Percentiles rank a stretch among this genome's conserved stretches.
Evolutionary conservation across 1,284 basidiomycete genomes (phyloP).

Genomic region (Trichosporon inkin): DNA sequence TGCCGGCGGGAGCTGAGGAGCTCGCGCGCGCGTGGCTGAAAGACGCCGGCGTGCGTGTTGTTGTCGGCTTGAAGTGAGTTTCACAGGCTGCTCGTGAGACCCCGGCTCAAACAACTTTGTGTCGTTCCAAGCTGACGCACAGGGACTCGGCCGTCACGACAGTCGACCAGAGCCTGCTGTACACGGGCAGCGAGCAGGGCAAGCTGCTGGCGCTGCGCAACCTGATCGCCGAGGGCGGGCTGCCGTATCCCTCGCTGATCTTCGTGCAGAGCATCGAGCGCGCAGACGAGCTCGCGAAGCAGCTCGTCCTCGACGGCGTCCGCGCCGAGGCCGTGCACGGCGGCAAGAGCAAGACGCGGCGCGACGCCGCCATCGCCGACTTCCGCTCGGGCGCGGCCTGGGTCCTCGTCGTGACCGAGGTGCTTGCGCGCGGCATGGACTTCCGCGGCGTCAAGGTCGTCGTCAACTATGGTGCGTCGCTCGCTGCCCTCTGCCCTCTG

Average conservation of each 20-base stretch:
- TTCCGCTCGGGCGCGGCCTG: slow-evolving; percentile 86
- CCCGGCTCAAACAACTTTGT: no score
- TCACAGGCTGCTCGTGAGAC: background rate
- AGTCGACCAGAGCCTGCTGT: slow-evolving; percentile 80
- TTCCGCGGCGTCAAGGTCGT: slow-evolving; percentile 93
- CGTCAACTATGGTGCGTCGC: slow-evolving; percentile 68
- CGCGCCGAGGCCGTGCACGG: slow-evolving; percentile 91
- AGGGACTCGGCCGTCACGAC: slow-evolving; percentile 76
- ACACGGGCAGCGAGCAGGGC: slow-evolving; percentile 86
- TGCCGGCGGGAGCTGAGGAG: slow-evolving; percentile 83
- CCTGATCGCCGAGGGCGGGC: slow-evolving; percentile 68
- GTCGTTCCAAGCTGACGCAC: background rate
- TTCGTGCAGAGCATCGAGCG: slow-evolving; percentile 92
- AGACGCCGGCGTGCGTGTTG: slow-evolving; percentile 73
- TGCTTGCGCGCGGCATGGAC: slow-evolving; percentile 95
- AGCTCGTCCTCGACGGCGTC: slow-evolving; percentile 75
- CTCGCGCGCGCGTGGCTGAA: slow-evolving; percentile 77
- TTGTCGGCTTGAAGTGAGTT: slow-evolving; percentile 87
- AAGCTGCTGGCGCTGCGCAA: slow-evolving; percentile 81
- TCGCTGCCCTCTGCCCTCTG: no score
- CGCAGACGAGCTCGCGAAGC: slow-evolving; percentile 82
- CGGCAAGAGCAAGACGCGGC: slow-evolving; percentile 76
- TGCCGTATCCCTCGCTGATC: slow-evolving; percentile 86
- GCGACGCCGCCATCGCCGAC: slow-evolving; percentile 75
- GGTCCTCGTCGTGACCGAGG: slow-evolving; percentile 89